Conservation (phyloP, 257 asterid species). For the Cruciata laevipes region DNA sequence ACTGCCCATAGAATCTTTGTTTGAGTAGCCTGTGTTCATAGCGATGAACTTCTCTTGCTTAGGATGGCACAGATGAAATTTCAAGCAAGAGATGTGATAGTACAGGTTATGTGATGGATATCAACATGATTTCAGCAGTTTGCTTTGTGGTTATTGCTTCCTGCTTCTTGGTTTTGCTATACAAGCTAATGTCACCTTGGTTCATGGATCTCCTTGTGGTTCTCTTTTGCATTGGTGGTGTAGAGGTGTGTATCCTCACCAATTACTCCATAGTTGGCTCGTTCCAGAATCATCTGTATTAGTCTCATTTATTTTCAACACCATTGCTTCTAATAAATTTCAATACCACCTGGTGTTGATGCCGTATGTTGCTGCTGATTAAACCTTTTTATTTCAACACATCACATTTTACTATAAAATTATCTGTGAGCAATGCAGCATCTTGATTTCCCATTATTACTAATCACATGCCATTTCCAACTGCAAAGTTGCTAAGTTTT, state of each 20-base stretch:
- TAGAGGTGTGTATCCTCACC: conserved; percentile 48
- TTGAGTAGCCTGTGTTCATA: background rate
- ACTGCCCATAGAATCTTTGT: conserved; percentile 2
- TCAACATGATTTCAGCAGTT: conserved; percentile 66
- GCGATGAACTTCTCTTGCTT: conserved; percentile 16
- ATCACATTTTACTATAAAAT: background rate
- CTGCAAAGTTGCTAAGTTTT: background rate
- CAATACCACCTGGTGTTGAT: background rate
- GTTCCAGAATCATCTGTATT: conserved; percentile 13
- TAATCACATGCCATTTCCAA: background rate
- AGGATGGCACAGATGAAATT: conserved; percentile 81
- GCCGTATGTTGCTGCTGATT: background rate
- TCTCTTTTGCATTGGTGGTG: conserved; percentile 84
- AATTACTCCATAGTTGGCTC: background rate
- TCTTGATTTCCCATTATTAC: background rate
- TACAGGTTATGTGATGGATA: conserved; percentile 62
- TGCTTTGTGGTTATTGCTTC: conserved; percentile 85
- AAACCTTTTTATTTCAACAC: background rate
- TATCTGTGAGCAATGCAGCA: background rate
- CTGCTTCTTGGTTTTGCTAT: conserved; percentile 80
- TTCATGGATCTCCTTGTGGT: conserved; percentile 91
- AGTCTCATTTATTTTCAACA: background rate
- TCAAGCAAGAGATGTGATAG: conserved; percentile 18
- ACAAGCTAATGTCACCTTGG: conserved; percentile 79
- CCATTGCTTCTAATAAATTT: background rate